A percentile compares a stretch with the other conserved stretches of the same genome.
Conservation (phyloP, 202 grass and related monocot genomes). For the Elaeis oleifera region DNA sequence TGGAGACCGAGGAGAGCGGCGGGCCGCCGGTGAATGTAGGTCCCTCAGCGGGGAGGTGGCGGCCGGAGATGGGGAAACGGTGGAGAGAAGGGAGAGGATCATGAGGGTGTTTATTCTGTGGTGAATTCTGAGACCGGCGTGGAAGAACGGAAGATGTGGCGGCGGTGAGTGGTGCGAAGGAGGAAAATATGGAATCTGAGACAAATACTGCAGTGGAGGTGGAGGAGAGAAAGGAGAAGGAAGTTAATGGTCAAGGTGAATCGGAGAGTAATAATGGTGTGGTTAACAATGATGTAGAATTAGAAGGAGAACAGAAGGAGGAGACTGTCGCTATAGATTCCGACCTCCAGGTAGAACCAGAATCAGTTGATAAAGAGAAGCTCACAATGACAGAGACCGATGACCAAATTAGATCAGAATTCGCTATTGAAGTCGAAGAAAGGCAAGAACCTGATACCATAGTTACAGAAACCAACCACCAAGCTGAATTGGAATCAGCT, state of each 20-base stretch:
- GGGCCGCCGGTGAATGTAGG: background rate
- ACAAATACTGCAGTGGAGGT: background rate
- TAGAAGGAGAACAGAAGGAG: constrained; percentile 4
- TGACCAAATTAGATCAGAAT: background rate
- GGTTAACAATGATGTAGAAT: constrained; percentile 16
- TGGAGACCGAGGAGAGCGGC: background rate
- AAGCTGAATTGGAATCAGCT: constrained; percentile 13
- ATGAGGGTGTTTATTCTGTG: background rate
- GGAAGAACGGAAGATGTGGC: too few species aligned
- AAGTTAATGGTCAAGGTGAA: background rate
- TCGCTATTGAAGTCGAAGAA: background rate
- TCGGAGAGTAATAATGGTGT: constrained; percentile 8
- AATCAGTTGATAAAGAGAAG: constrained; percentile 5
- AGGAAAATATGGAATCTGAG: background rate
- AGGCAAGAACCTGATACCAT: constrained; percentile 1
- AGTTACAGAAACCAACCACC: background rate
- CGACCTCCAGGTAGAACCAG: background rate
- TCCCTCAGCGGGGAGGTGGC: constrained; percentile 14
- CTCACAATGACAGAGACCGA: too few species aligned
- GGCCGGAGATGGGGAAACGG: constrained; percentile 1
- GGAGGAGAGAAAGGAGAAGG: constrained; percentile 1
- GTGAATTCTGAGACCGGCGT: too few species aligned
- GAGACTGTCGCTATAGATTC: background rate
- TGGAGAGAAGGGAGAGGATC: background rate
- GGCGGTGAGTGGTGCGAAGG: too few species aligned